phyloP scores from a whole-genome alignment of 2,329 filamentous ascomycete species.

The Beauveria sp. region DNA sequence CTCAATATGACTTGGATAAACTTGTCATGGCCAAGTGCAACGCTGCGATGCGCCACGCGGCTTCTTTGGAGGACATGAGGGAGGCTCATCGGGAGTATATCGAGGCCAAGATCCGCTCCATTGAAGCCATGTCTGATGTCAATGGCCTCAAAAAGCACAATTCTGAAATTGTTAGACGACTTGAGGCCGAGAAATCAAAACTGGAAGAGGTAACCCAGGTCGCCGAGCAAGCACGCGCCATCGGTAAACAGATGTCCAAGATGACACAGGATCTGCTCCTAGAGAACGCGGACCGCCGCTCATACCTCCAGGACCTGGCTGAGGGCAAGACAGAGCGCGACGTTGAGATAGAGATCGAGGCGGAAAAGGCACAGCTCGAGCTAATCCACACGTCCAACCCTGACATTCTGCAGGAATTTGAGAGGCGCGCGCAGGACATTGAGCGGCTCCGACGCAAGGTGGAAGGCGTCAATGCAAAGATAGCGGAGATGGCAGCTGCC shows the following conservation, averaged over 20 bases:
- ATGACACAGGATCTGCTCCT: slow-evolving; percentile 33
- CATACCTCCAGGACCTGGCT: slow-evolving; percentile 36
- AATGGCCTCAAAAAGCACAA: slow-evolving; percentile 62
- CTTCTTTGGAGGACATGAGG: slow-evolving; percentile 55
- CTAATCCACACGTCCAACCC: slow-evolving; percentile 73
- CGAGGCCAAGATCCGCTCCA: slow-evolving; percentile 59
- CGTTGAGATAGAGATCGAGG: slow-evolving; percentile 65
- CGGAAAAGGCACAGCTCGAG: slow-evolving; percentile 67
- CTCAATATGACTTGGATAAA: slow-evolving; percentile 48
- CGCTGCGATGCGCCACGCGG: slow-evolving; percentile 44
- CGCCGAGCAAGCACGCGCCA: slow-evolving; percentile 28
- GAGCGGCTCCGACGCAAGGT: slow-evolving; percentile 51
- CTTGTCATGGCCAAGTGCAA: slow-evolving; percentile 49
- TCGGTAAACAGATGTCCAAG: slow-evolving; percentile 22
- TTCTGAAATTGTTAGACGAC: slow-evolving; percentile 43
- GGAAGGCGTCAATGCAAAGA: slow-evolving; percentile 42
- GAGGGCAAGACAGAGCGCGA: slow-evolving; percentile 50
- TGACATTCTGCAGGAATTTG: slow-evolving; percentile 68
- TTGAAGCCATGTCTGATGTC: slow-evolving; percentile 80
- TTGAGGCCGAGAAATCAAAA: slow-evolving; percentile 39
- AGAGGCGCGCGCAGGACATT: slow-evolving; percentile 65
- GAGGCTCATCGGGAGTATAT: slow-evolving; percentile 55
- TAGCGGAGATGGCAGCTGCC: slow-evolving; percentile 46
- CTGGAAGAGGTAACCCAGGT: slow-evolving; percentile 32
- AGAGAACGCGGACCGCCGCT: slow-evolving; percentile 29